A percentile compares a stretch with the other conserved stretches of the same genome.
These are phyloP conservation scores for Fulvia fulva DNA, from an alignment of 2,329 filamentous ascomycete genomes.

Conservation along the genomic window DNA sequence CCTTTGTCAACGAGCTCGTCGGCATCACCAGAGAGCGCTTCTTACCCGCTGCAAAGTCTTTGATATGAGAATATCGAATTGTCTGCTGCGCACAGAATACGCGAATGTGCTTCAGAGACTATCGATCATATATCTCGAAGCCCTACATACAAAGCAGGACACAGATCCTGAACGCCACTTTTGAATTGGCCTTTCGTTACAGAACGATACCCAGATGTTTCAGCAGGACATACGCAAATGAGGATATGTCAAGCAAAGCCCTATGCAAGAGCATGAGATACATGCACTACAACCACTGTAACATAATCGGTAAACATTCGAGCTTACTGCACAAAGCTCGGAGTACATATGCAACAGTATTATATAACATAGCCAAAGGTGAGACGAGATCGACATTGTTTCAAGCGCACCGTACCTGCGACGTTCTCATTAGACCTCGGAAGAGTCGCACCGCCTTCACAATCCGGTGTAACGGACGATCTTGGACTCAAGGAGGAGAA, in stretches of 20 bases:
- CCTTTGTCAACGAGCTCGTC: slow-evolving; percentile 39
- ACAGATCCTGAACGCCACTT: neutral
- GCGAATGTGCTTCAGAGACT: neutral
- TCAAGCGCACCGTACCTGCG: no score
- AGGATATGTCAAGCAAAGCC: neutral
- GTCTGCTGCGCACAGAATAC: neutral
- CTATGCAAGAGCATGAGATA: neutral
- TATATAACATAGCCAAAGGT: neutral
- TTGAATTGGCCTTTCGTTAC: neutral
- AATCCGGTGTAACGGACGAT: neutral
- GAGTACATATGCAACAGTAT: neutral
- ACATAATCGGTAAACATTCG: neutral
- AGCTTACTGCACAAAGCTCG: neutral
- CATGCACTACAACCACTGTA: neutral
- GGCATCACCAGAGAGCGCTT: slow-evolving; percentile 30
- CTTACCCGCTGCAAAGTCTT: slow-evolving; percentile 15
- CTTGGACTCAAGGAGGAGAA: neutral
- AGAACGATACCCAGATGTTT: neutral
- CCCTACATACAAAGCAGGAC: neutral
- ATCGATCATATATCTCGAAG: no score
- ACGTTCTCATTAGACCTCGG: no score
- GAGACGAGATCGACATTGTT: neutral
- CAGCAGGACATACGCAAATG: neutral
- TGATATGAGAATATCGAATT: neutral
- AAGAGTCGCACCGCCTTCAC: no score